Evolutionary conservation across 2,329 filamentous ascomycete genomes (phyloP).

Genomic region (Chalara sp.): DNA sequence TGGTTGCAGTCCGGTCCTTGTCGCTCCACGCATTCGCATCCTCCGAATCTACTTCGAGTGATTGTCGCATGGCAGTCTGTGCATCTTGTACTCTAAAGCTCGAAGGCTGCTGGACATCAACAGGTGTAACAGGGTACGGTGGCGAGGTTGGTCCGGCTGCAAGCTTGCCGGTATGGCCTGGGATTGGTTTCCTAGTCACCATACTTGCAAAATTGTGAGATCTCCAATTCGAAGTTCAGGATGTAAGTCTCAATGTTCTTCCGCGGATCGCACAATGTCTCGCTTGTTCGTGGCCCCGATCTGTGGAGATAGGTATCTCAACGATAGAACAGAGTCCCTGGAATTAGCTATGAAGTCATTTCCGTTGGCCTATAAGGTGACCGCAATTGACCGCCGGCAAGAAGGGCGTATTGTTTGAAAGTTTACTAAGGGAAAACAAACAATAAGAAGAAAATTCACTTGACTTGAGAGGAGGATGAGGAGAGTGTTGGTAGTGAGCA

Average conservation of each 20-base stretch:
- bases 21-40: constrained; percentile 18
- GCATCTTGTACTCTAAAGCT: constrained; percentile 12
- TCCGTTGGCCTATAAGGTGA: too few relatives aligned
- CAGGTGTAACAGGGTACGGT: constrained; percentile 22
- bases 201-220: constrained; percentile 10
- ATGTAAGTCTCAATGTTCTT: not conserved
- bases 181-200: constrained; percentile 25
- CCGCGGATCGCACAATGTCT: too few relatives aligned
- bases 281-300: too few relatives aligned
- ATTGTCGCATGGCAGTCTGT: constrained; percentile 8
- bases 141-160: constrained; percentile 6
- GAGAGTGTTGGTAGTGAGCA: too few relatives aligned
- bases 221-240: not conserved
- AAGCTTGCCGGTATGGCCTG: constrained; percentile 7
- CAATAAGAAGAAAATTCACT: too few relatives aligned
- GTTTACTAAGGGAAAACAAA: too few relatives aligned
- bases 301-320: too few relatives aligned
- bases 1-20: constrained; percentile 6
- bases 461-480: too few relatives aligned
- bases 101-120: constrained; percentile 4
- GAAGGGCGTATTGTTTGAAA: too few relatives aligned
- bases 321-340: too few relatives aligned
- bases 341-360: too few relatives aligned
- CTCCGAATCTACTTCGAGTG: constrained; percentile 12
- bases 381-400: too few relatives aligned